Base-by-base conservation (phyloP, 495 filamentous ascomycete genomes). In the Poronia punctata region DNA sequence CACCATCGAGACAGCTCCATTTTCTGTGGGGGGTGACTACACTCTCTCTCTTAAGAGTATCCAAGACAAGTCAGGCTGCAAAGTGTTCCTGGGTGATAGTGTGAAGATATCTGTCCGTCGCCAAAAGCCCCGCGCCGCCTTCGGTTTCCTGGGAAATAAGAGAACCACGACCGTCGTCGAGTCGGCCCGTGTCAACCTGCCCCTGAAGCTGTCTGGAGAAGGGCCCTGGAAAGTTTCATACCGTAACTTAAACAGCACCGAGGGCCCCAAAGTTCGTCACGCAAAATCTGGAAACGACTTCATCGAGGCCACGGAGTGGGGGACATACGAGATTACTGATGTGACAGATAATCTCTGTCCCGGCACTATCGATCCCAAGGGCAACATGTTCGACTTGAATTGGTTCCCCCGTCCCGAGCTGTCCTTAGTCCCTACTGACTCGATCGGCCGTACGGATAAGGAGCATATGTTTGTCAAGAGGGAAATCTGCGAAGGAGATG, bases 401-500 rank as follows among this genome's bases (percentile, higher is more conserved):
- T 96, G 88, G 88, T 82, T 88, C 40, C 71, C 83, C 18, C 74
- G 88, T 23, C 92, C 92, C 5, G 68, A 79, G 35, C 70, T 96
- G 23, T 72, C 69, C 17, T 59, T 92, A 12, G 57, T 80, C 1
- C 76, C 83, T 40, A 79, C 76, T 24, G 67, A 78, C 5, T 64
- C 74, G 19, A 64, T 88, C 9, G 63, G 53, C 14, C 31, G 57
- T 52, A 61, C 48, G 18, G 55, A 60, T 38, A 48, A 50, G 35
- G 70, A 58, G 37, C 63, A 63, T 25, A 71, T 64, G 40, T 87
- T 68, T 53, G 54, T 78, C 43, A 85, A 90, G 58, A 71, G 76
- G n/a, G 79, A 84, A 46, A 79, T 98, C 36, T 98, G 92, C 50
- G 87, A 98, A 63, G 90, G 92, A 12, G 90, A 96, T 35, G 83